These are phyloP conservation scores for Pythium aphanidermatum DNA, from an alignment of 352 stramenopile species.

Conservation along the genomic window DNA sequence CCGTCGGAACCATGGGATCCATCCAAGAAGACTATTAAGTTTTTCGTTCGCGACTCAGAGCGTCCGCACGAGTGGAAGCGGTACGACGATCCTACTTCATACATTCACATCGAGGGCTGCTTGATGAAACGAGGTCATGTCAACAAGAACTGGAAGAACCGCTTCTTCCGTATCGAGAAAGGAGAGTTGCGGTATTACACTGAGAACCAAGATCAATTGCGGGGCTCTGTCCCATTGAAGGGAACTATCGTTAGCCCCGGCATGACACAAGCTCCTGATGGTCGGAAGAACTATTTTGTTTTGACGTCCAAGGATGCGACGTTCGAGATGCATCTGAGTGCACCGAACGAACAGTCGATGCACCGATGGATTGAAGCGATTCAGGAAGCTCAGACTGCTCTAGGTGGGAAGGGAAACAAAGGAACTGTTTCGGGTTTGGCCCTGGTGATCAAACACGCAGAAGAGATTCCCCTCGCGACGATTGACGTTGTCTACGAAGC, in stretches of 20 bases:
- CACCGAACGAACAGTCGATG: constrained; percentile 78
- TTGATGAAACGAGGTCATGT: constrained; percentile 78
- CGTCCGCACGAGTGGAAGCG: constrained; percentile 79
- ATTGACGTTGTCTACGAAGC: constrained; percentile 53
- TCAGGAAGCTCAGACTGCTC: constrained; percentile 62
- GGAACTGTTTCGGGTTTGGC: constrained; percentile 57
- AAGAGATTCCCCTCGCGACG: constrained; percentile 71
- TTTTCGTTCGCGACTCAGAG: constrained; percentile 66
- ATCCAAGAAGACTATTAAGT: constrained; percentile 76
- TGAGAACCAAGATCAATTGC: constrained; percentile 67
- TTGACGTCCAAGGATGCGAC: constrained; percentile 74
- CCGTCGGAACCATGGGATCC: constrained; percentile 70
- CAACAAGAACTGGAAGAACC: constrained; percentile 87
- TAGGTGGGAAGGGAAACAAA: constrained; percentile 40
- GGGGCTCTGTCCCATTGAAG: constrained; percentile 67
- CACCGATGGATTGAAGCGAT: constrained; percentile 83
- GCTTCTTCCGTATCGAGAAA: constrained; percentile 83
- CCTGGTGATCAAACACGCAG: constrained; percentile 66
- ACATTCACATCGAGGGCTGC: constrained; percentile 85
- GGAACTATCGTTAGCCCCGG: constrained; percentile 77
- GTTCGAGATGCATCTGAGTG: constrained; percentile 83
- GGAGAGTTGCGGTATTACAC: constrained; percentile 80
- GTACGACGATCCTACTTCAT: constrained; percentile 80
- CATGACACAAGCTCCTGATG: constrained; percentile 76
- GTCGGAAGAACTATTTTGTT: constrained; percentile 82